Evolutionary conservation across 768 basidiomycete genomes (phyloP).

Genomic region (Suillus spraguei): DNA sequence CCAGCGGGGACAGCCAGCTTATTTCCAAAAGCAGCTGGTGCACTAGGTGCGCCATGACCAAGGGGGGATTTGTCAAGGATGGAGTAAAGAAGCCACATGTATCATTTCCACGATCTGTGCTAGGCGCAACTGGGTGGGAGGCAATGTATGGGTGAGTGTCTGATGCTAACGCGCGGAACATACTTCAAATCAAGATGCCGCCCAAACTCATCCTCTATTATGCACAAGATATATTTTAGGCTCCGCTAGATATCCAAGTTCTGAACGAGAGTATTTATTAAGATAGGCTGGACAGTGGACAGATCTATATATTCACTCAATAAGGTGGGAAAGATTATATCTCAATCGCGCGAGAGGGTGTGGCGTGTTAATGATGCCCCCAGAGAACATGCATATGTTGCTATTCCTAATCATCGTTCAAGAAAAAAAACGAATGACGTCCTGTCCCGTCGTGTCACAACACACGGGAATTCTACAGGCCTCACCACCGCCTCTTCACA

Average conservation of each 20-base stretch:
- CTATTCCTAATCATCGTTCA: background rate
- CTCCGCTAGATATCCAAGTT: no score
- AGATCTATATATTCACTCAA: background rate
- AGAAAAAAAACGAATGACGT: background rate
- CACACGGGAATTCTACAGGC: background rate
- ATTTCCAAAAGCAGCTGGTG: conserved; percentile 82
- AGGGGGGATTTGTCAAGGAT: conserved; percentile 78
- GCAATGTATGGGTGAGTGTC: conserved; percentile 37
- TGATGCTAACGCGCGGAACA: no score
- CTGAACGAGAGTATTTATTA: no score
- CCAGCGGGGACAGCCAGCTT: conserved; percentile 94
- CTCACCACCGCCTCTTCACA: conserved; percentile 56
- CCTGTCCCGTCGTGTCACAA: background rate
- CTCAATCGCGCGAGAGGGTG: background rate
- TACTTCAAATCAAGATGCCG: no score
- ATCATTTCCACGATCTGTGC: conserved; percentile 99
- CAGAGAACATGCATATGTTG: background rate
- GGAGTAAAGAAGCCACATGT: conserved; percentile 90
- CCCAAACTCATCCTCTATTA: no score
- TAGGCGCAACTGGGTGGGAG: conserved; percentile 89
- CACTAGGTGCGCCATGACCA: conserved; percentile 67
- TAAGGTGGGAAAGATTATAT: background rate
- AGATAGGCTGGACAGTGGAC: no score
- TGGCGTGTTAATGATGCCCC: background rate
- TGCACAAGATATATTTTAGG: no score